Evolutionary conservation across 1,284 basidiomycete genomes (phyloP), one percentile per base, ranked within the genome.

Genomic region (Trichosporon sp.): DNA sequence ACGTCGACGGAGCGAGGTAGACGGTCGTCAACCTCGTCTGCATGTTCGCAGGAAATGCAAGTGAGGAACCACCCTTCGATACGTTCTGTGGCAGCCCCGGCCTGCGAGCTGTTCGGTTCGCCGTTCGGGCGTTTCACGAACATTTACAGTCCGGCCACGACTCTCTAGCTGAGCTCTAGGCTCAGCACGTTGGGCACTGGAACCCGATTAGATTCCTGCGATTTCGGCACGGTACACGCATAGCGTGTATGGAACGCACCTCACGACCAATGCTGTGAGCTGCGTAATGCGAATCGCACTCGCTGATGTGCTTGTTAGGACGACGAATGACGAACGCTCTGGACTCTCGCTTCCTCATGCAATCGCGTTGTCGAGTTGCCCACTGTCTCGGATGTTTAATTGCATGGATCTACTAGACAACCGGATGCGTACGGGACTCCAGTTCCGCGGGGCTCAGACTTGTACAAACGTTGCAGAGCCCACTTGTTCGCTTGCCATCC

Each of bases 1-100:
- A 54, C 51, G 51, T 11, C 19, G n/a, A n/a, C 7, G n/a, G 5
- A 54, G 16, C 51, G 51, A 54, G 51, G 16, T 54, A 54, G 51
- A 54, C 51, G 51, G 16, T 26, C 51, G 51, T 26, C 19, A 54
- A 54, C 19, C 51, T 54, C 51, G 51, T 54, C 51, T 54, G 51
- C 19, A 21, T 54, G 21, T 19, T 26, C 51, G 16, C 19, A 26
- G 21, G 21, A 54, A 19, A 7, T 54, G 6, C 16, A 4, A 16
- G 51, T 10, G 8, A 10, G 6, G 51, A 19, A 16, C 35, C 19
- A 19, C 14, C n/a, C 3, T 2, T 5, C 7, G n/a, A 5, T 26
- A 19, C 8, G 43, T 46, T n/a, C 43, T 5, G 16, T 46, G 43
- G 19, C 19, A 54, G 51, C 51, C 51, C 51, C 51, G 51, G 51